Percentiles rank a stretch among this genome's conserved stretches.
These are phyloP conservation scores for Starmerella lactis-condensi DNA, from an alignment of 805 yeast species.

Conservation along the genomic window DNA sequence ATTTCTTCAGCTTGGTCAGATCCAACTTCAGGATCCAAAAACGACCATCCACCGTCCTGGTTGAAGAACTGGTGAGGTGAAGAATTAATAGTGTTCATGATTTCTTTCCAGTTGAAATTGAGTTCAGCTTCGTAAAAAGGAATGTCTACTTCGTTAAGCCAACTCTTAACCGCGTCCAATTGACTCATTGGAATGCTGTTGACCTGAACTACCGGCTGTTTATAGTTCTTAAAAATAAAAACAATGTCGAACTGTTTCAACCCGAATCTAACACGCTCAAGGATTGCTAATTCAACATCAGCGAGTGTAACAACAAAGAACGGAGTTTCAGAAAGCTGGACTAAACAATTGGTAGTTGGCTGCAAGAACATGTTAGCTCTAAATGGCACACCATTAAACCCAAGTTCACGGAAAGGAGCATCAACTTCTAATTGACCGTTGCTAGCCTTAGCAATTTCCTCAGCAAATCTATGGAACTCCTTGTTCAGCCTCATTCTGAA, in stretches of 20 bases:
- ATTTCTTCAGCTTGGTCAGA: slow-evolving; percentile 48
- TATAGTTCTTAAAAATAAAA: slow-evolving; percentile 85
- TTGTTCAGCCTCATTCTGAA: slow-evolving; percentile 78
- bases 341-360: slow-evolving; percentile 93
- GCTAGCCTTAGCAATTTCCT: slow-evolving; percentile 74
- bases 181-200: slow-evolving; percentile 89
- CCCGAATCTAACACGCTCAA: slow-evolving; percentile 95
- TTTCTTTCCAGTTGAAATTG: slow-evolving; percentile 86
- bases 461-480: slow-evolving; percentile 79
- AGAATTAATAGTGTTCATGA: slow-evolving; percentile 80
- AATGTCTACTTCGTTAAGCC: slow-evolving; percentile 95
- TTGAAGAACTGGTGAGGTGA: slow-evolving; percentile 85
- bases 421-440: slow-evolving; percentile 73
- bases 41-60: slow-evolving; percentile 87
- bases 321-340: slow-evolving; percentile 88
- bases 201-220: slow-evolving; percentile 71
- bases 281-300: slow-evolving; percentile 84
- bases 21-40: slow-evolving; percentile 59
- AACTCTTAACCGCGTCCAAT: slow-evolving; percentile 79
- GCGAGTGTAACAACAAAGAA: slow-evolving; percentile 77
- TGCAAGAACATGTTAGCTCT: slow-evolving; percentile 85
- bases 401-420: slow-evolving; percentile 86
- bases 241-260: slow-evolving; percentile 90
- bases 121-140: slow-evolving; percentile 89
- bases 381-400: slow-evolving; percentile 94